A percentile compares a stretch with the other conserved stretches of the same genome.
Evolutionary conservation across 352 stramenopile species (phyloP).

Genomic region (Phytophthora fragariae): DNA sequence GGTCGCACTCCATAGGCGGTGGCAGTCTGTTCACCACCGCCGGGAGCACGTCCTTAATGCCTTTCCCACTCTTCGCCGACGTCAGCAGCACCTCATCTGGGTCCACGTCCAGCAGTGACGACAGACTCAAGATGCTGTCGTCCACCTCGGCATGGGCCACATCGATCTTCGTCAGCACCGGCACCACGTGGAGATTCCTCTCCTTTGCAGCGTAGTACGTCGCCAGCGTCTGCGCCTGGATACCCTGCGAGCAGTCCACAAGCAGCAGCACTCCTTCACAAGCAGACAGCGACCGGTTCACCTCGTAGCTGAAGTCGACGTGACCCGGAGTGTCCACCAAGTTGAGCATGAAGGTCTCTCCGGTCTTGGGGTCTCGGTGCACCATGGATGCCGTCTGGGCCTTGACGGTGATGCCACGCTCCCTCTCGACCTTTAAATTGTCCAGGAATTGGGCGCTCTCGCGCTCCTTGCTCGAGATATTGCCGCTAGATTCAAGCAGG

Average conservation of each 20-base stretch:
- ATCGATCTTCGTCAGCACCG: conserved; percentile 99
- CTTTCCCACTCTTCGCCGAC: conserved; percentile 95
- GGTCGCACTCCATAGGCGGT: conserved; percentile 63
- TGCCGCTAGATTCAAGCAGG: conserved; percentile 90
- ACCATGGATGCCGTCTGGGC: conserved; percentile 97
- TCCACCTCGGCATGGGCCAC: conserved; percentile 96
- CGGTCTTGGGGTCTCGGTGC: conserved; percentile 71
- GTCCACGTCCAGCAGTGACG: conserved; percentile 88
- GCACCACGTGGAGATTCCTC: conserved; percentile 96
- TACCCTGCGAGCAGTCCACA: conserved; percentile 97
- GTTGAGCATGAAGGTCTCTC: conserved; percentile 95
- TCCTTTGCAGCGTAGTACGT: conserved; percentile 97
- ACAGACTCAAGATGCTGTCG: conserved; percentile 83
- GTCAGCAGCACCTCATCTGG: conserved; percentile 96
- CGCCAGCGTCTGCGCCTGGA: conserved; percentile 98
- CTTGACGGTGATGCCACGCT: conserved; percentile 99
- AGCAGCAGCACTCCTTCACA: conserved; percentile 98
- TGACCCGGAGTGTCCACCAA: conserved; percentile 98
- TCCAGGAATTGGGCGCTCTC: conserved; percentile 91
- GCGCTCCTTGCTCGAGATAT: conserved; percentile 87
- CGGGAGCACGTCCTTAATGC: conserved; percentile 83
- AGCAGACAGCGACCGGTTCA: conserved; percentile 94
- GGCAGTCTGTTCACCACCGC: conserved; percentile 85
- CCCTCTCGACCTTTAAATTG: conserved; percentile 94
- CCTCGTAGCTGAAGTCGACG: conserved; percentile 99